Evolutionary conservation across 192 early-diverging fungal species (phyloP), one percentile per base, ranked within the genome.

Genomic region (Coemansia sp.): DNA sequence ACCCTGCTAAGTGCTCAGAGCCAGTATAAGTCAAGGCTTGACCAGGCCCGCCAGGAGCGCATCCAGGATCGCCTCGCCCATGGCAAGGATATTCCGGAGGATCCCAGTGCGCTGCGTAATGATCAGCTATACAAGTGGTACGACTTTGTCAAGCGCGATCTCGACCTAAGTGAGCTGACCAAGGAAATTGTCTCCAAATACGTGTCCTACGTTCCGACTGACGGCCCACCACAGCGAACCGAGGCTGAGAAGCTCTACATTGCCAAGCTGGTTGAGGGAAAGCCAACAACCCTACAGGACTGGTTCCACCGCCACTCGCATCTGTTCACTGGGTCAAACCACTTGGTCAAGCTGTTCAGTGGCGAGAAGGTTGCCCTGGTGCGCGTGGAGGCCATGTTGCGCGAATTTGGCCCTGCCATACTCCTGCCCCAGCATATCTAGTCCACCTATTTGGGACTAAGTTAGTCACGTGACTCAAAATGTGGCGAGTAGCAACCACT

Each of bases 221-320:
- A 78, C 20, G 72, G 66, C 5, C 66, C 62, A 22, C 33, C 66
- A 43, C 80, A 74, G 22, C 68, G 80, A 18, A 72, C 80, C 3
- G 72, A 78, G 16, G 75, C 80, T 9, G 80, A 83, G 73, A 68
- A 65, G 27, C 46, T 64, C 44, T 83, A 72, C 53, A 50, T 83
- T 20, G 47, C 64, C 52, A 65, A 41, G 22, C 69, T 75, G 40
- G 73, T 73, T 11, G 75, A 74, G 24, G 64, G 46, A 11, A 71
- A 69, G 36, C 73, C 69, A 3, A 36, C 50, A 39, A 67, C 41
- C 38, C 69, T 68, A 57, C 81, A 78, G 58, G 81, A 83, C 43
- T 83, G 81, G 81, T 83, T 83, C 64, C 57, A 72, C 62, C 69
- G 72, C 38, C 66, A 78, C 76, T 74, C 70, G 38, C 81, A 83